Evolutionary conservation across 208 protist genomes (phyloP).

Genomic region (Crithidia sp.): DNA sequence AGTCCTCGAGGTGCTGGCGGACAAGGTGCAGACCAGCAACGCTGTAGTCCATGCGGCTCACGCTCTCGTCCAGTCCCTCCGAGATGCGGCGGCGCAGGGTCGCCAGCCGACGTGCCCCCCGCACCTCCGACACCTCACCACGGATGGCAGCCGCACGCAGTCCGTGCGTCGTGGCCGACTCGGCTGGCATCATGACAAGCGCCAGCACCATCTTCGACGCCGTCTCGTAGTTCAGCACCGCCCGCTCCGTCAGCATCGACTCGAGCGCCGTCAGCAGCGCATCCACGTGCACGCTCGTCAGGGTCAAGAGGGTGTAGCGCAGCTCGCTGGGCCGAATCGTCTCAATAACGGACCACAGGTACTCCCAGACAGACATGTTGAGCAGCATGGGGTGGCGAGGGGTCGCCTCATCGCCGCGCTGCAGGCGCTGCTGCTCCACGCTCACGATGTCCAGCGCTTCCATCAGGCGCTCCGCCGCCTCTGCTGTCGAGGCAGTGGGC

Average conservation of each 20-base stretch:
- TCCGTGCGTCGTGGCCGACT: slow-evolving; percentile 27
- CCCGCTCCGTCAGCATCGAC: slow-evolving; percentile 61
- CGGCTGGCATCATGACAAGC: slow-evolving; percentile 54
- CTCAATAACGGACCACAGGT: slow-evolving; percentile 83
- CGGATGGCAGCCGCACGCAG: slow-evolving; percentile 54
- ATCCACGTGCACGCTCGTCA: slow-evolving; percentile 87
- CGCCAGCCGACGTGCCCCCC: slow-evolving; percentile 60
- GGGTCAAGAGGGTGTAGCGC: slow-evolving; percentile 74
- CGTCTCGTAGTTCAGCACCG: slow-evolving; percentile 85
- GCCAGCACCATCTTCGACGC: slow-evolving; percentile 76
- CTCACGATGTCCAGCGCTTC: slow-evolving; percentile 86
- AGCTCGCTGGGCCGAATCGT: slow-evolving; percentile 83
- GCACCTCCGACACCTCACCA: slow-evolving; percentile 70
- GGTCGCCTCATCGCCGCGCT: slow-evolving; percentile 57
- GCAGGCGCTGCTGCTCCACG: slow-evolving; percentile 77
- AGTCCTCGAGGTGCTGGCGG: slow-evolving; percentile 64
- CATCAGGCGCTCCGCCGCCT: slow-evolving; percentile 86
- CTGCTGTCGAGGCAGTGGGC: slow-evolving; percentile 62
- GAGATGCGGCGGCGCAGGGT: slow-evolving; percentile 66
- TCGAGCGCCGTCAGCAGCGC: slow-evolving; percentile 75
- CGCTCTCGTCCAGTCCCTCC: slow-evolving; percentile 60
- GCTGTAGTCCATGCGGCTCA: slow-evolving; percentile 79
- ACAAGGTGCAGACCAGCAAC: slow-evolving; percentile 75
- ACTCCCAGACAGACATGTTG: slow-evolving; percentile 79
- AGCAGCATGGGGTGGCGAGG: slow-evolving; percentile 69